Conservation (phyloP, 768 basidiomycete species). For the Macrolepiota fuliginosa region DNA sequence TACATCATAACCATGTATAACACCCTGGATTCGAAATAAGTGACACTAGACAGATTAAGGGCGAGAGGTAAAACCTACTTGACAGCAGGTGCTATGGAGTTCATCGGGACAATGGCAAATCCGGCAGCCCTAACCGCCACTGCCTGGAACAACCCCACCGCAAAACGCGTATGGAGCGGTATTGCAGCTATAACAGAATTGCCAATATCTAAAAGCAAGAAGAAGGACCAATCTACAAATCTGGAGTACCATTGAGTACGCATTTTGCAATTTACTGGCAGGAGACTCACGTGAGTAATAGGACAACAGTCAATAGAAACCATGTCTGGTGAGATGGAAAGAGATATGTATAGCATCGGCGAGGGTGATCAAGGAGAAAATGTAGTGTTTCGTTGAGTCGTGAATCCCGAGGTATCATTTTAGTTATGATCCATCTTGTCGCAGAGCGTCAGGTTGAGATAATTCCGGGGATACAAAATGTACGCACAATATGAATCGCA, state of each 20-base stretch:
- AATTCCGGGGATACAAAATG: not conserved
- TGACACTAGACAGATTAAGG: not conserved
- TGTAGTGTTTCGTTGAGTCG: conserved; percentile 75
- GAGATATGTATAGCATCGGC: conserved; percentile 87
- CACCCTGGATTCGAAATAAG: conserved; percentile 46
- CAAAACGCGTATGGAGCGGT: conserved; percentile 66
- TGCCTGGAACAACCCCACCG: conserved; percentile 78
- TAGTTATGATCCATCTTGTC: conserved; percentile 72
- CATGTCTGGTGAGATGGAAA: conserved; percentile 95
- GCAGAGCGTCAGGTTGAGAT: conserved; percentile 10
- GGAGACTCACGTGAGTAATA: conserved; percentile 63
- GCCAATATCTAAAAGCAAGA: conserved; percentile 86
- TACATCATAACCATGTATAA: conserved; percentile 95
- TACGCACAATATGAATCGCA: conserved; percentile 83
- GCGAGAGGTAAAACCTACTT: conserved; percentile 49
- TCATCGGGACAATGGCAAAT: conserved; percentile 72
- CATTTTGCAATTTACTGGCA: not conserved
- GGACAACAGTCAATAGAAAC: conserved; percentile 74
- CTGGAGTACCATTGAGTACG: conserved; percentile 33
- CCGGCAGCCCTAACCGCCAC: conserved; percentile 84
- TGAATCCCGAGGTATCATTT: conserved; percentile 56
- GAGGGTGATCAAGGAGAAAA: conserved; percentile 93
- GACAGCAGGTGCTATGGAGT: conserved; percentile 82
- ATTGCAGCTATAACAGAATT: conserved; percentile 66
- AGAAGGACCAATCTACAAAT: conserved; percentile 83